Percentiles rank a stretch among this genome's conserved stretches.
These are phyloP conservation scores for Boletus sp. DNA, from an alignment of 768 basidiomycete genomes.

Conservation along the genomic window DNA sequence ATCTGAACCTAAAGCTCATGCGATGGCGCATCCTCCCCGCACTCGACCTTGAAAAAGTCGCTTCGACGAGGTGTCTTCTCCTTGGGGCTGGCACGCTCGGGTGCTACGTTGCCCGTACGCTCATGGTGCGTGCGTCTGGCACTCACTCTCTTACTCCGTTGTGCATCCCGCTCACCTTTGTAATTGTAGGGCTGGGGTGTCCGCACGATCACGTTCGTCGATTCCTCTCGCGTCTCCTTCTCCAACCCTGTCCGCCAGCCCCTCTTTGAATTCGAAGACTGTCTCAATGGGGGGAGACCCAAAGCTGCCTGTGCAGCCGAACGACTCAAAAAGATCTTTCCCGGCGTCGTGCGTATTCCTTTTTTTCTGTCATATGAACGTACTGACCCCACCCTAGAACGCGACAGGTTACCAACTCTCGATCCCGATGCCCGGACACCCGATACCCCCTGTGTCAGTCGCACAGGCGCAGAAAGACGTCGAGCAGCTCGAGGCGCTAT, in stretches of 20 bases:
- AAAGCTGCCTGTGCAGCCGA: conserved; percentile 92
- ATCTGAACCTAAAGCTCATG: conserved; percentile 96
- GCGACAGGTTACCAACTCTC: conserved; percentile 73
- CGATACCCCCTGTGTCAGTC: conserved; percentile 59
- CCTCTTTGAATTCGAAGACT: conserved; percentile 93
- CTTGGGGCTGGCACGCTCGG: conserved; percentile 96
- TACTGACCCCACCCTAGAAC: conserved; percentile 48
- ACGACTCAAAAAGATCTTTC: conserved; percentile 82
- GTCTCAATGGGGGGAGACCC: conserved; percentile 85
- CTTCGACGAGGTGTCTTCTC: conserved; percentile 73
- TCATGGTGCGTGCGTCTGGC: conserved; percentile 55
- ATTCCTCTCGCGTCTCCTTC: conserved; percentile 89
- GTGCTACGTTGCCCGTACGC: conserved; percentile 88
- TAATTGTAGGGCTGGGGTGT: conserved; percentile 86
- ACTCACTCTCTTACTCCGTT: neutral
- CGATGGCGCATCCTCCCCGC: conserved; percentile 92
- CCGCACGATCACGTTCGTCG: conserved; percentile 87
- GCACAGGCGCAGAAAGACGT: conserved; percentile 67
- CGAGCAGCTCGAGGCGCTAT: conserved; percentile 64
- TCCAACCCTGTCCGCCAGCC: conserved; percentile 98
- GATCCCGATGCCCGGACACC: conserved; percentile 98
- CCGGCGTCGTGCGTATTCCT: conserved; percentile 70
- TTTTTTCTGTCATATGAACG: neutral
- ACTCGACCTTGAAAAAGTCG: conserved; percentile 85
- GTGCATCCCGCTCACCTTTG: neutral